Evolutionary conservation across 352 stramenopile species (phyloP).

Genomic region (Globisporangium recalcitrans): DNA sequence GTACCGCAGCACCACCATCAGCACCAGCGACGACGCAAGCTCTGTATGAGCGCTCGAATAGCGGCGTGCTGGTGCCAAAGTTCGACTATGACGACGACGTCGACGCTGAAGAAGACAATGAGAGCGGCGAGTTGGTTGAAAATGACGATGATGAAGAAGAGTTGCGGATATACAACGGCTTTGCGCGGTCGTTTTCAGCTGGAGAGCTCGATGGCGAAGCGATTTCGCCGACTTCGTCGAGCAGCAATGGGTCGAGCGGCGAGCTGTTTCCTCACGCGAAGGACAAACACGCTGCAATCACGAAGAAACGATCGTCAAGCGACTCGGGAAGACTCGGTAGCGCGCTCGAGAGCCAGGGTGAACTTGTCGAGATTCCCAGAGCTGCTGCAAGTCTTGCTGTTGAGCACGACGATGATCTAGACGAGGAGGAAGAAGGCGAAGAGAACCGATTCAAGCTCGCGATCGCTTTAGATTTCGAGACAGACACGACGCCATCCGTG

Average conservation of each 20-base stretch:
- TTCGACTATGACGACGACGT: slow-evolving; percentile 17
- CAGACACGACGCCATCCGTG: slow-evolving; percentile 34
- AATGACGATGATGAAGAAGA: slow-evolving; percentile 1
- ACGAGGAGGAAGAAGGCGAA: slow-evolving; percentile 25
- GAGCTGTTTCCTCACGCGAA: slow-evolving; percentile 19
- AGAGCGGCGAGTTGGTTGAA: slow-evolving; percentile 2
- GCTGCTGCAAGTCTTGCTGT: slow-evolving; percentile 17
- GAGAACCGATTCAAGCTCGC: slow-evolving; percentile 46
- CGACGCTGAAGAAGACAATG: slow-evolving; percentile 3
- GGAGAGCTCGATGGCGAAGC: slow-evolving; percentile 14
- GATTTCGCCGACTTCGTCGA: slow-evolving; percentile 53
- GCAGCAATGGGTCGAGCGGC: slow-evolving; percentile 40
- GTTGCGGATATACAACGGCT: slow-evolving; percentile 13
- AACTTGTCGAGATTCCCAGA: not conserved
- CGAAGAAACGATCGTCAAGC: slow-evolving; percentile 21
- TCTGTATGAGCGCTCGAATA: slow-evolving; percentile 16
- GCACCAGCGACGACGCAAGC: not conserved
- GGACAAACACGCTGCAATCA: slow-evolving; percentile 5
- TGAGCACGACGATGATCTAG: slow-evolving; percentile 19
- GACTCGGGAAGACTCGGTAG: slow-evolving; percentile 16
- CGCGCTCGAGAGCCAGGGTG: slow-evolving; percentile 20
- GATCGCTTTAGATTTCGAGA: slow-evolving; percentile 64
- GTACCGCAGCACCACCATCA: not conserved
- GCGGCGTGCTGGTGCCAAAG: slow-evolving; percentile 18
- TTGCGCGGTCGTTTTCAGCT: slow-evolving; percentile 7